Base-by-base conservation (phyloP, 176 grass and related monocot species). In the Avena eriantha region DNA sequence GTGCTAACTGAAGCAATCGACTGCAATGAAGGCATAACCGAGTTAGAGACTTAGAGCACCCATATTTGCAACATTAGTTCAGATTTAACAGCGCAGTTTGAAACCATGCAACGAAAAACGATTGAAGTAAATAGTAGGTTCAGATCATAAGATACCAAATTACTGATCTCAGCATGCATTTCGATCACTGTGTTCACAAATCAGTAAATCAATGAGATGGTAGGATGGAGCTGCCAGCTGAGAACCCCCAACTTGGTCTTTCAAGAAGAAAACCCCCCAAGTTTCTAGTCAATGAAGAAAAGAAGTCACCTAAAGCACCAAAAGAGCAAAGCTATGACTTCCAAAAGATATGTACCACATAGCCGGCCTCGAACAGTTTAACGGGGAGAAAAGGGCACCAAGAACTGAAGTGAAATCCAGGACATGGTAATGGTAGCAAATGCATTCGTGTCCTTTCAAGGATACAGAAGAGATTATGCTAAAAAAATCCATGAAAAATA, bases 11-110 rank as follows among this genome's bases (percentile, higher is more conserved):
- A 72, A 79, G 33, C 33, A 73, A 65, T 46, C 34, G 8, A 61
- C 49, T 88, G 76, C 85, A 88, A 70, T 46, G 26, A 19, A 84
- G 33, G 70, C 10, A 69, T 19, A 54, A 51, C 71, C 58, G n/a
- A n/a, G n/a, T n/a, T n/a, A n/a, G n/a, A 71, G n/a, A 60, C 6
- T 43, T 26, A 71, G 17, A 64, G n/a, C 80, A 55, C 26, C 78
- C 15, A 34, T 34, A 78, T 31, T 65, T 79, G 73, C 35, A 79
- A 72, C 22, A 34, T 59, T 14, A 15, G 5, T 19, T 56, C 54
- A 56, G 5, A 56, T 56, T 56, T 7, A 18, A 54, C 16, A 54
- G 18, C 1, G 51, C 51, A 54, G 18, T 19, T 11, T 56, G 54
- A 54, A 54, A 54, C 51, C 51, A 18, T 56, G 54, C 18, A 56